Evolutionary conservation across 805 yeast genomes (phyloP).

Genomic region (Danielia oregonensis): DNA sequence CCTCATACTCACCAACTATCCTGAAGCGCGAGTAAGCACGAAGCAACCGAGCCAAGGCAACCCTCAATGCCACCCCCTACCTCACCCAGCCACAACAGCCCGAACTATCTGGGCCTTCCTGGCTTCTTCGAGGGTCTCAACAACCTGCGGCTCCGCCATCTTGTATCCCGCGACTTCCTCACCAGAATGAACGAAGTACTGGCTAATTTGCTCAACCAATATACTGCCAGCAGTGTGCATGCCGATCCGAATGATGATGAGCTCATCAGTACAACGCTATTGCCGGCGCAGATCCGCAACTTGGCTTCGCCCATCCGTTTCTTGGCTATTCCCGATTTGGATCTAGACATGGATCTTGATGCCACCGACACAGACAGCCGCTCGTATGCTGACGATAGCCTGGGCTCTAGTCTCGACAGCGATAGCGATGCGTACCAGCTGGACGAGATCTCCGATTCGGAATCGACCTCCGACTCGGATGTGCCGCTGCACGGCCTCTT

Average conservation of each 20-base stretch:
- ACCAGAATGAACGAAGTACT: slow-evolving; percentile 7
- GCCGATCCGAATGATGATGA: neutral
- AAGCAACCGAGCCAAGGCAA: no score
- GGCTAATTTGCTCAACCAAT: slow-evolving; percentile 5
- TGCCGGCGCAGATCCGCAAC: slow-evolving; percentile 7
- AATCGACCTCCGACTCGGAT: slow-evolving; percentile 1
- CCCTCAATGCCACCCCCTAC: slow-evolving; percentile 4
- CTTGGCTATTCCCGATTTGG: slow-evolving; percentile 4
- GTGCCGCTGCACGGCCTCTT: neutral
- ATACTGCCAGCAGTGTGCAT: neutral
- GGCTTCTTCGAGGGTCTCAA: neutral
- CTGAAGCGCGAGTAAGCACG: no score
- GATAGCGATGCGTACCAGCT: slow-evolving; percentile 5
- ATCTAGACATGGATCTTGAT: slow-evolving; percentile 6
- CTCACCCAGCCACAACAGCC: neutral
- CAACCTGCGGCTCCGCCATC: neutral
- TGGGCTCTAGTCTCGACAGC: slow-evolving; percentile 1
- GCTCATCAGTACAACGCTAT: neutral
- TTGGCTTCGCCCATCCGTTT: slow-evolving; percentile 3
- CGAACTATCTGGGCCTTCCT: neutral
- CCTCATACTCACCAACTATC: no score
- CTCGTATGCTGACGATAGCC: neutral
- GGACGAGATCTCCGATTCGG: slow-evolving; percentile 6
- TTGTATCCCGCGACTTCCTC: slow-evolving; percentile 1
- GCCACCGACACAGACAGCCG: neutral